Base-by-base conservation (phyloP, 2,329 filamentous ascomycete genomes). In the Penicillium sp. region DNA sequence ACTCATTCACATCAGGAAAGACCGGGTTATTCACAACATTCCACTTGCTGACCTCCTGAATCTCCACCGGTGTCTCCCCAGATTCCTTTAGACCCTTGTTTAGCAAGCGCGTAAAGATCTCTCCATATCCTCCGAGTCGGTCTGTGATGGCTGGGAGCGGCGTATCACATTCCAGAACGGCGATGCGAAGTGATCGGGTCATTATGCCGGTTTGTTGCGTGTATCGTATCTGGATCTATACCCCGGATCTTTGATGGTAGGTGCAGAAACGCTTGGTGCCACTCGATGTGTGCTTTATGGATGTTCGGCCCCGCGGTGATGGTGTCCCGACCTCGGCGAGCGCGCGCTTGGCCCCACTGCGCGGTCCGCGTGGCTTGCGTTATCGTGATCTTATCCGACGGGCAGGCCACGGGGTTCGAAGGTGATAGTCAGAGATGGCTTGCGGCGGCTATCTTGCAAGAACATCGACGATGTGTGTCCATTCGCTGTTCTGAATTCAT, bases 131-230 rank as follows among this genome's bases (percentile, higher is more conserved):
- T 8, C 62, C 67, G 17, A 70, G 65, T 24, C 59, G 53, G 3
- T 60, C 42, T 2, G 49, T 51, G 9, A 75, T 64, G 4, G 72
- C 67, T 9, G 68, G 59, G 12, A 75, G 68, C 2, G 73, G 72
- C 1, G 71, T 72, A 60, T 75, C 73, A 50, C 73, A 75, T 38
- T 73, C 72, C 13, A 75, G 62, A 17, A 75, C 57, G 2, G 73
- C 71, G 24, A 72, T 56, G 51, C 65, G 72, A 30, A 72, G 57
- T 49, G 58, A 38, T 15, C 47, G 60, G 19, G 63, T 53, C 65
- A 67, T 68, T 24, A 51, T 65, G 60, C 42, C 42, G 35, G 7
- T 28, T 28, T 33, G 12, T 6, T 19, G 17, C 7, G 35, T 30
- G 6, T 54, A 13, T 13, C 22, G 50, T 5, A 38, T 22, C 30